phyloP scores from a whole-genome alignment of 257 asterid genomes.

The Rauvolfia tetraphylla region DNA sequence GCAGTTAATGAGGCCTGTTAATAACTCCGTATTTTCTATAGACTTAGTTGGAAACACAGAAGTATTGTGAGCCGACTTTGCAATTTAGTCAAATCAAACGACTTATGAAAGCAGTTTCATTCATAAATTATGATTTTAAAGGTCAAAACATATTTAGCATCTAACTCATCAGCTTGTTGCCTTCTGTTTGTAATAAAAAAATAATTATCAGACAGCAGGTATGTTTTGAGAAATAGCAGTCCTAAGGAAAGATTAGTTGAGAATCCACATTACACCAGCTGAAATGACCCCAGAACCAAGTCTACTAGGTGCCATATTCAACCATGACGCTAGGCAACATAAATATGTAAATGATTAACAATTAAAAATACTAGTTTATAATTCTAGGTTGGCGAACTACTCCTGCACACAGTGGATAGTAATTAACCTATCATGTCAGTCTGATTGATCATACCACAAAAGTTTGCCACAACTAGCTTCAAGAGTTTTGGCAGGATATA shows the following conservation, averaged over 20 bases:
- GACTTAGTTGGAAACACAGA: neutral
- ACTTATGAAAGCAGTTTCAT: neutral
- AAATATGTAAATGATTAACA: neutral
- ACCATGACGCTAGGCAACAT: neutral
- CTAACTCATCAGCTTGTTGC: neutral
- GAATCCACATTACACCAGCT: slow-evolving; percentile 13
- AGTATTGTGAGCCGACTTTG: neutral
- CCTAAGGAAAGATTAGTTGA: neutral
- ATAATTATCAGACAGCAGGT: neutral
- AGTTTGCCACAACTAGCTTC: neutral
- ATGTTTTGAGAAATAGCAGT: neutral
- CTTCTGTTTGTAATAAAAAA: neutral
- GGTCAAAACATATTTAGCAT: slow-evolving; percentile 6
- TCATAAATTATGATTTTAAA: neutral
- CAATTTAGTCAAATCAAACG: slow-evolving; percentile 8
- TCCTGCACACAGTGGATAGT: neutral
- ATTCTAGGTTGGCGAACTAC: slow-evolving; percentile 12
- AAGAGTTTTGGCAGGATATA: neutral
- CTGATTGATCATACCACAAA: neutral
- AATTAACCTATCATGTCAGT: neutral
- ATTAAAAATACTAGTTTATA: neutral
- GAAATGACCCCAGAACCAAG: slow-evolving; percentile 13
- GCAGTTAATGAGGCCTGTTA: neutral
- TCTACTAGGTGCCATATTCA: neutral
- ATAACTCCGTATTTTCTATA: neutral